Percentiles rank a stretch among this genome's conserved stretches.
Evolutionary conservation across 768 basidiomycete genomes (phyloP).

Genomic region (Plicaturopsis crispa): DNA sequence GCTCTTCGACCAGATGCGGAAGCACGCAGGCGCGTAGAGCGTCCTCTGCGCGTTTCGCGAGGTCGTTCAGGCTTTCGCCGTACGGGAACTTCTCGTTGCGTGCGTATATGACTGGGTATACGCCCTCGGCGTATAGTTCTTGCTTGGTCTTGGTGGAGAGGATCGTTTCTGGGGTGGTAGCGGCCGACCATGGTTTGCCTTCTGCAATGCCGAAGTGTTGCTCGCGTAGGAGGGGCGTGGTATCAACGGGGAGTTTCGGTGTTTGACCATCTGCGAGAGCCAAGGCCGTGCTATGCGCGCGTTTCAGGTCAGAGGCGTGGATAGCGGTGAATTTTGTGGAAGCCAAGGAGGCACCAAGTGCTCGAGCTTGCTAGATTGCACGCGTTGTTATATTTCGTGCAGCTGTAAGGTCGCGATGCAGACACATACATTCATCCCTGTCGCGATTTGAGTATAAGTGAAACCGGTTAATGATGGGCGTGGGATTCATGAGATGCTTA

Average conservation of each 20-base stretch:
- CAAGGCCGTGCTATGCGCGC: slow-evolving; percentile 55
- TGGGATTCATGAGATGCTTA: too few relatives aligned
- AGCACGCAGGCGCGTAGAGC: slow-evolving; percentile 46
- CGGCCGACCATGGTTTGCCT: slow-evolving; percentile 41
- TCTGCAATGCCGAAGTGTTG: slow-evolving; percentile 68
- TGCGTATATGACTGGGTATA: slow-evolving; percentile 41
- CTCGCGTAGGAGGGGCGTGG: slow-evolving; percentile 52
- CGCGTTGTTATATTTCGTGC: too few relatives aligned
- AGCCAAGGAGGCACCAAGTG: slow-evolving; percentile 49
- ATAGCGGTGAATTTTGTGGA: slow-evolving; percentile 43
- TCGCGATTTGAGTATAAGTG: too few relatives aligned
- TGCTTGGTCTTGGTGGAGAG: slow-evolving; percentile 24
- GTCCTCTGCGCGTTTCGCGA: slow-evolving; percentile 45
- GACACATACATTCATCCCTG: slow-evolving; percentile 46
- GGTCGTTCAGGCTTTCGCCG: slow-evolving; percentile 66
- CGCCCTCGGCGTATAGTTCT: slow-evolving; percentile 43
- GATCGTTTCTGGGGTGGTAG: slow-evolving; percentile 16
- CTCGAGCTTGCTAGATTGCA: slow-evolving; percentile 50
- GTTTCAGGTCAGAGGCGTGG: slow-evolving; percentile 58
- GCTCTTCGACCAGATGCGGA: slow-evolving; percentile 43
- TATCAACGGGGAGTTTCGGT: slow-evolving; percentile 37
- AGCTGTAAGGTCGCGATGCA: too few relatives aligned
- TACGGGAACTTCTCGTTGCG: slow-evolving; percentile 52
- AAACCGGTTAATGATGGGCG: too few relatives aligned
- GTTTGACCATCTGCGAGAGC: slow-evolving; percentile 44